These are phyloP conservation scores for Calocybe indica DNA, from an alignment of 768 basidiomycete species.

Conservation along the genomic window DNA sequence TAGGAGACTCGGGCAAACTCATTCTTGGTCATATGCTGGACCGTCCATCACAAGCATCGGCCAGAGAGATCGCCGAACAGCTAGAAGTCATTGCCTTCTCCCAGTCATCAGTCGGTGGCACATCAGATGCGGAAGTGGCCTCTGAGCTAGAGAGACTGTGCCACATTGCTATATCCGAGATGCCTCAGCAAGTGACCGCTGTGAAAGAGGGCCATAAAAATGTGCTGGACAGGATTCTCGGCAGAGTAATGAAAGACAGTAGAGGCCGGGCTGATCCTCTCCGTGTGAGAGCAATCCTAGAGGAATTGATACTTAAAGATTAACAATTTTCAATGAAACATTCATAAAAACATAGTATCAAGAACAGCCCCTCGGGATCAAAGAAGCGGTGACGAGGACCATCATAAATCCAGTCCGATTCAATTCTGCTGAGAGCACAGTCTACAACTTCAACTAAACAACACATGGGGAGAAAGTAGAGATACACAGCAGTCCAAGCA, in stretches of 20 bases:
- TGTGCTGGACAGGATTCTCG: conserved; percentile 77
- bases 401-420: neutral
- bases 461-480: neutral
- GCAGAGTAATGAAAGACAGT: conserved; percentile 79
- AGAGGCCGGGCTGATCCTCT: conserved; percentile 76
- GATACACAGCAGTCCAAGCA: neutral
- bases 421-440: neutral
- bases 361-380: neutral
- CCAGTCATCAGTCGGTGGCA: conserved; percentile 5
- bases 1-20: conserved; percentile 75
- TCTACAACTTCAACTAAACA: neutral
- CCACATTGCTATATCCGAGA: conserved; percentile 50
- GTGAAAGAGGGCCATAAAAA: conserved; percentile 66
- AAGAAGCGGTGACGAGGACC: too few species aligned
- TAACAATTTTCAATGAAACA: neutral
- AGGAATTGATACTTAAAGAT: conserved; percentile 30
- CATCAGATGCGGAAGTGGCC: conserved; percentile 8
- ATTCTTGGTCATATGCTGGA: conserved; percentile 69
- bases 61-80: conserved; percentile 39
- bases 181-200: conserved; percentile 64
- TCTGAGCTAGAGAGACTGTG: conserved; percentile 51
- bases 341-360: neutral
- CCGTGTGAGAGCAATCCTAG: conserved; percentile 44
- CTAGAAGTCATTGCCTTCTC: conserved; percentile 41
- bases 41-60: conserved; percentile 29